These are phyloP conservation scores for Cytospora piceicola DNA, from an alignment of 2,329 filamentous ascomycete genomes.

Conservation along the genomic window DNA sequence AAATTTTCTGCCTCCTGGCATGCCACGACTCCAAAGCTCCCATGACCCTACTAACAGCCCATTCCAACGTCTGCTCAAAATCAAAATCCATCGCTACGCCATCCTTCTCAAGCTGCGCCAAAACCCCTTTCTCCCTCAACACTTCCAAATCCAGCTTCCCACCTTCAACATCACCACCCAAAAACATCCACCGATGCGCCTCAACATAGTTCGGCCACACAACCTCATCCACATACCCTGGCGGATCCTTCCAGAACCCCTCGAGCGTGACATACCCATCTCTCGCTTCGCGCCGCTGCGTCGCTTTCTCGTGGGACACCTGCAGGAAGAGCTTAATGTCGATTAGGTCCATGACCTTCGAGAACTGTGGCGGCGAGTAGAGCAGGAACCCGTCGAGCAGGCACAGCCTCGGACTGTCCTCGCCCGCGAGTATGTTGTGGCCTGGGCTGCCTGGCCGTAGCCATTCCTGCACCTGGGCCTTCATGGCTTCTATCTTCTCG, in stretches of 20 bases:
- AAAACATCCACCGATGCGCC: constrained; percentile 81
- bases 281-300: constrained; percentile 67
- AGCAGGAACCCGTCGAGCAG: constrained; percentile 90
- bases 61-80: constrained; percentile 66
- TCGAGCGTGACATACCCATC: constrained; percentile 80
- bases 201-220: constrained; percentile 95
- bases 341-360: constrained; percentile 62
- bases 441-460: constrained; percentile 50
- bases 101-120: constrained; percentile 51
- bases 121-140: constrained; percentile 45
- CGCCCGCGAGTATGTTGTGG: constrained; percentile 40
- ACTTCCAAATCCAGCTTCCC: constrained; percentile 50
- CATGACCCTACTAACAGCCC: constrained; percentile 69
- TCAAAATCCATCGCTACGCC: constrained; percentile 56
- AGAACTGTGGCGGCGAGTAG: constrained; percentile 61
- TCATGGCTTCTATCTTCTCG: constrained; percentile 50
- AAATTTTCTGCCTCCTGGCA: background rate
- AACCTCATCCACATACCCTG: constrained; percentile 89
- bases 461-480: constrained; percentile 52
- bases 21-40: constrained; percentile 43
- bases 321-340: constrained; percentile 80
- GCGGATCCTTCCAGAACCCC: constrained; percentile 94
- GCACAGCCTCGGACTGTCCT: constrained; percentile 55
- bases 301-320: constrained; percentile 67
- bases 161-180: constrained; percentile 68